phyloP scores from a whole-genome alignment of 805 yeast species.

The Naumovozyma baii region DNA sequence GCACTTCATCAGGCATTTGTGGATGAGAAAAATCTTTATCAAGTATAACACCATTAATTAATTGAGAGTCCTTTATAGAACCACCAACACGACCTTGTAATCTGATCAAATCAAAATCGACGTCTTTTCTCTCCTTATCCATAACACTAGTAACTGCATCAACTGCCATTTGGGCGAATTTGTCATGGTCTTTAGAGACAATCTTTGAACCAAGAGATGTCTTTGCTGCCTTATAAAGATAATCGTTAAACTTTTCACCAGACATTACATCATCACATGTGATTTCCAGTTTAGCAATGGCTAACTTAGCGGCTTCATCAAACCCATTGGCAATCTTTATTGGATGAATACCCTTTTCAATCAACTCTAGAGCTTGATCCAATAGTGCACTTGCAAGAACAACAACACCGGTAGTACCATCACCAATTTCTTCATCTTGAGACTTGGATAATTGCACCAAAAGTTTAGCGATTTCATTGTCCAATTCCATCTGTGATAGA shows the following conservation, averaged over 20 bases:
- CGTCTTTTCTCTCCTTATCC: slow-evolving; percentile 85
- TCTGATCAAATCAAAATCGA: slow-evolving; percentile 91
- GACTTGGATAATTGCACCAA: slow-evolving; percentile 88
- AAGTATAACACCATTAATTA: slow-evolving; percentile 83
- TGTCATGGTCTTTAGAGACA: slow-evolving; percentile 86
- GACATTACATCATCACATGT: slow-evolving; percentile 46
- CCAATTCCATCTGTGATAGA: slow-evolving; percentile 88
- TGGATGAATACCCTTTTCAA: slow-evolving; percentile 96
- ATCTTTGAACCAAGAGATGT: slow-evolving; percentile 93
- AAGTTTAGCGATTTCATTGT: slow-evolving; percentile 90
- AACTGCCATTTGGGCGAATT: slow-evolving; percentile 94
- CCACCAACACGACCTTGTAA: slow-evolving; percentile 97
- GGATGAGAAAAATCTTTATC: slow-evolving; percentile 98
- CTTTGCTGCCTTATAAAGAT: slow-evolving; percentile 81
- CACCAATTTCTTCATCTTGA: slow-evolving; percentile 98
- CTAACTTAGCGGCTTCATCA: slow-evolving; percentile 92
- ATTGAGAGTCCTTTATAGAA: slow-evolving; percentile 69
- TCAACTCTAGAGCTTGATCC: slow-evolving; percentile 88
- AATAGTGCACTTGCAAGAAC: slow-evolving; percentile 89
- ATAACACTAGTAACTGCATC: slow-evolving; percentile 91
- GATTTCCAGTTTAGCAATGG: slow-evolving; percentile 63
- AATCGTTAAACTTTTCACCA: slow-evolving; percentile 31
- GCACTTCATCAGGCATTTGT: slow-evolving; percentile 81
- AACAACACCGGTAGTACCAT: slow-evolving; percentile 98
- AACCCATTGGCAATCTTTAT: slow-evolving; percentile 94